phyloP scores from a whole-genome alignment of 83 land plant genomes.

The Picea mariana region DNA sequence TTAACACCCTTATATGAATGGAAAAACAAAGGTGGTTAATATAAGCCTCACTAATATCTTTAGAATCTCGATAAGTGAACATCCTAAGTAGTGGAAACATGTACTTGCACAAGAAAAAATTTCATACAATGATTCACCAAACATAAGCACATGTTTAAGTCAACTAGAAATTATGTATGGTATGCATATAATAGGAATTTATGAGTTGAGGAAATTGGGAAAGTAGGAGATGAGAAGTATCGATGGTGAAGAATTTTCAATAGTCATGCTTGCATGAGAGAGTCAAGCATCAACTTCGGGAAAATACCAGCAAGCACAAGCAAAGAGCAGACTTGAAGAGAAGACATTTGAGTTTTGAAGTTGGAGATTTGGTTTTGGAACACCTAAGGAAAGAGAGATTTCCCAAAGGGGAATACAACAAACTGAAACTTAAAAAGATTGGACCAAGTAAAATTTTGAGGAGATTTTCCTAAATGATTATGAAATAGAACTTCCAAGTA shows the following conservation, averaged over 20 bases:
- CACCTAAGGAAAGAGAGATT: no score
- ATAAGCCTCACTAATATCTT: neutral
- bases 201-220: neutral
- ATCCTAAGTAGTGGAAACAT: neutral
- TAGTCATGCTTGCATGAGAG: no score
- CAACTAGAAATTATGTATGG: neutral
- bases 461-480: no score
- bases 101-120: neutral
- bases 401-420: no score
- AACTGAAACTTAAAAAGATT: no score
- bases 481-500: no score
- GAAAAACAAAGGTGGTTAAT: neutral
- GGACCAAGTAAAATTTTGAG: no score
- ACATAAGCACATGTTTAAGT: neutral
- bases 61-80: neutral
- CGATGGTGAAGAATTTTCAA: neutral
- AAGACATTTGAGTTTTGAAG: no score
- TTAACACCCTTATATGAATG: neutral
- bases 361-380: no score
- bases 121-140: neutral
- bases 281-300: no score
- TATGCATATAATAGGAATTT: neutral
- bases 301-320: no score
- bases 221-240: neutral
- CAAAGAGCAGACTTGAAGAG: no score